Base-by-base conservation (phyloP, 2,329 filamentous ascomycete genomes). In the Rhinocladiella similis region DNA sequence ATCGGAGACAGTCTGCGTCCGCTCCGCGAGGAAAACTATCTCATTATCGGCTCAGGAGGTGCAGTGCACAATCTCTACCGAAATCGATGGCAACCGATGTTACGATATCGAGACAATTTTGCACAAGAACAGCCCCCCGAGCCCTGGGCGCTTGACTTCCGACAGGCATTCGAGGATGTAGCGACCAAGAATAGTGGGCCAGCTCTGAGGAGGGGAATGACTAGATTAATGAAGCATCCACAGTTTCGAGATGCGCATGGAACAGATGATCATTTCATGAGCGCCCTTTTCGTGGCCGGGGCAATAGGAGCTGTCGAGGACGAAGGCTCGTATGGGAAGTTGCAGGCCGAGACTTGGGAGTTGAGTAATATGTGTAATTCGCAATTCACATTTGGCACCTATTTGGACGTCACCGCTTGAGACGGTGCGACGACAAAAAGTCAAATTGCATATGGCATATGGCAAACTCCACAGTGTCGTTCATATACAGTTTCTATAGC, bases 61-160 rank as follows among this genome's bases (percentile, higher is more conserved):
- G 80, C 85, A 0, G 86, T 89, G 0, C 86, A 89, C 69, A 89
- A 89, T 62, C 76, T 89, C 1, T 89, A 85, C 67, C 82, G 85
- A 16, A 89, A 89, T 66, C 67, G 77, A 43, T 89, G 84, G 85
- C 71, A 65, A 0, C 84, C 83, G 0, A 89, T 89, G 82, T 65
- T 88, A n/a, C 72, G 69, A n/a, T 80, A 83, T 67, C 72, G 78
- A 7, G 84, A 87, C 69, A 87, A 84, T 66, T 84, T 87, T 54
- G 84, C 82, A n/a, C 0, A 79, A 83, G 72, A 73, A 77, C 22
- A 77, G 74, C 1, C 81, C 84, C 2, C 84, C 84, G 84, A 82
- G 59, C 70, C 74, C 0, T 83, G 81, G 75, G 81, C 84, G 18
- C 68, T 88, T 47, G 83, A 87, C 64, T 89, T 89, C 65, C 74